Percentiles rank a stretch among this genome's conserved stretches.
Conservation (phyloP, 805 yeast species). For the Phaffomyces antillensis region DNA sequence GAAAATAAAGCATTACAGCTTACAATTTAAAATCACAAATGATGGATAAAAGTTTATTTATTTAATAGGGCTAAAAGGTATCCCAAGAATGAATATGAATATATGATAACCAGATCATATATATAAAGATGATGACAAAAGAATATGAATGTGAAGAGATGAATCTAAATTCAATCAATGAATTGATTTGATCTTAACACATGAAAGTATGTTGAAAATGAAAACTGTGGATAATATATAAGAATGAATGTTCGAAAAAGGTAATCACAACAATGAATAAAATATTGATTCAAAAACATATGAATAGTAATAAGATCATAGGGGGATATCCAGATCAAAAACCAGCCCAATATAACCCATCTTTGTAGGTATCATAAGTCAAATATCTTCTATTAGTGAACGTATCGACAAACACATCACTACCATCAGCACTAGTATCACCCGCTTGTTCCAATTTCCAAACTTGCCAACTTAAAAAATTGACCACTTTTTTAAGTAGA, state of each 20-base stretch:
- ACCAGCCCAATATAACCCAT: conserved; percentile 27
- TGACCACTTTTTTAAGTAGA: conserved; percentile 17
- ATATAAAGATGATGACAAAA: too few relatives aligned
- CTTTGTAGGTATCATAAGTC: conserved; percentile 17
- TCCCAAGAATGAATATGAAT: background rate
- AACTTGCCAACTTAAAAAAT: conserved; percentile 17
- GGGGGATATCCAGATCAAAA: conserved; percentile 11
- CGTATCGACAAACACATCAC: conserved; percentile 3
- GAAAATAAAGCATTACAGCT: too few relatives aligned
- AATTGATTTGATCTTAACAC: background rate
- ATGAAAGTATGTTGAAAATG: background rate
- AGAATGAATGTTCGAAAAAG: too few relatives aligned
- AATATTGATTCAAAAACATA: too few relatives aligned
- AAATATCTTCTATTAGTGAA: conserved; percentile 6
- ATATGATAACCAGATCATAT: too few relatives aligned
- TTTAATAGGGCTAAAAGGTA: background rate
- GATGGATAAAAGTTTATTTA: background rate
- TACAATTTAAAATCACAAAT: too few relatives aligned
- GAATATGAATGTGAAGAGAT: too few relatives aligned
- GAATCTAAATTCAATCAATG: background rate
- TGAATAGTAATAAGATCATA: too few relatives aligned
- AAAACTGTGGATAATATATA: background rate
- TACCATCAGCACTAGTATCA: background rate
- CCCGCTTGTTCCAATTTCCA: conserved; percentile 8
- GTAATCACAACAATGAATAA: too few relatives aligned